A percentile compares a stretch with the other conserved stretches of the same genome.
Conservation (phyloP, 2,329 filamentous ascomycete genomes). For the Aspergillus ruber region DNA sequence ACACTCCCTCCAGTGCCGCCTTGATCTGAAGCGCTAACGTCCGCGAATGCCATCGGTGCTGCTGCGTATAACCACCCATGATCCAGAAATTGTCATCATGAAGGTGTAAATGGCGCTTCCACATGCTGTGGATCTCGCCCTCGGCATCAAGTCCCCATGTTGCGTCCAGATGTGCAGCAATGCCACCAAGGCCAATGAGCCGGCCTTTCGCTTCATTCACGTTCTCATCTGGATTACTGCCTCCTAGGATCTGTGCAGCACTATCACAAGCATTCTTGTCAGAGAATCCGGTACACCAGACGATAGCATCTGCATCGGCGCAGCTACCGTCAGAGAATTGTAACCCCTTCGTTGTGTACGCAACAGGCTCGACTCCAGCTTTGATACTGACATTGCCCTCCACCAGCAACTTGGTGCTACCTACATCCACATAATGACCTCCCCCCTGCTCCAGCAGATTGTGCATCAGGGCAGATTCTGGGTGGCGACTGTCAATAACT, state of each 20-base stretch:
- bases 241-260: conserved; percentile 23
- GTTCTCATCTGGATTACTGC: background rate
- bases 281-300: conserved; percentile 39
- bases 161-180: conserved; percentile 35
- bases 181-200: conserved; percentile 21
- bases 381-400: conserved; percentile 27
- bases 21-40: conserved; percentile 45
- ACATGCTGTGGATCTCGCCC: conserved; percentile 39
- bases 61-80: conserved; percentile 39
- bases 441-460: conserved; percentile 34
- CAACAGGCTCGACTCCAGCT: conserved; percentile 23
- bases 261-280: conserved; percentile 25
- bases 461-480: conserved; percentile 18
- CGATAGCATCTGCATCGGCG: conserved; percentile 31
- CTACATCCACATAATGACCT: conserved; percentile 39
- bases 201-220: background rate
- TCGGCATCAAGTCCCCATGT: conserved; percentile 40
- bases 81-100: conserved; percentile 34
- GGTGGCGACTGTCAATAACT: conserved; percentile 25
- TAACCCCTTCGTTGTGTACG: conserved; percentile 27
- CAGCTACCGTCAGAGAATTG: conserved; percentile 28
- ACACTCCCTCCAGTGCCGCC: conserved; percentile 20
- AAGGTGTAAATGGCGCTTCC: conserved; percentile 24
- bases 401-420: conserved; percentile 25
- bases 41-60: conserved; percentile 36